Base-by-base conservation (phyloP, 331 rosid species). In the Erythrophleum ivorense region DNA sequence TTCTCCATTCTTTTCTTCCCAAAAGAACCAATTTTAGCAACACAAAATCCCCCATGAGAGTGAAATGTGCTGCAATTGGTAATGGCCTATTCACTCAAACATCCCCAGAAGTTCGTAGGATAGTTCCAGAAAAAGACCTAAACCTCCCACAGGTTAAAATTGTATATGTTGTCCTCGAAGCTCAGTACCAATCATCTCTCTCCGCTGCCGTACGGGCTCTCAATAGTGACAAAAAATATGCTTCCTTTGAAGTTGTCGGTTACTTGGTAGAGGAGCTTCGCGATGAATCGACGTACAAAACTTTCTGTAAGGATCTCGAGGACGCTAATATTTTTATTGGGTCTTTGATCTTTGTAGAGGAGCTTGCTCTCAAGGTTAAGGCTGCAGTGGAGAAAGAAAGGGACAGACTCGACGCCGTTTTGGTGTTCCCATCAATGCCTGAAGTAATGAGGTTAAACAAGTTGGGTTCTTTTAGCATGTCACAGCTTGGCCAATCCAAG, bases 341-440 rank as follows among this genome's bases (percentile, higher is more conserved):
- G 80, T 96, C 99, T 0, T 70, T 96, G 84, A 93, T 96, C 62
- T 96, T 96, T 75, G 97, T 96, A 5, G 99, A 96, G 85, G 99
- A 96, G 86, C 97, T 96, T 41, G 99, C 99, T 13, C 78, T 96
- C 14, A 93, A 88, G 76, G 92, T 96, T 16, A 92, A 91, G 77
- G 86, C 83, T 4, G 99, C 98, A 0, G 99, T 96, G 63, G 99
- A 96, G 88, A 91, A 90, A 71, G 91, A 93, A 36, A 83, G 98
- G 80, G 99, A 96, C 9, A 86, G 97, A 41, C 92, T 96, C 63
- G 97, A 96, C 71, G 99, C 99, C 11, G 99, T 96, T 33, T 71
- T 93, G 81, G 99, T 96, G 84, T 96, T 96, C 48, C 99, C 99
- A 48, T 96, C 99, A 73, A 96, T 96, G 99, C 99, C 99, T 48